Base-by-base conservation (phyloP, 2,329 filamentous ascomycete species). In the Stagonosporopsis chrysanthemi region DNA sequence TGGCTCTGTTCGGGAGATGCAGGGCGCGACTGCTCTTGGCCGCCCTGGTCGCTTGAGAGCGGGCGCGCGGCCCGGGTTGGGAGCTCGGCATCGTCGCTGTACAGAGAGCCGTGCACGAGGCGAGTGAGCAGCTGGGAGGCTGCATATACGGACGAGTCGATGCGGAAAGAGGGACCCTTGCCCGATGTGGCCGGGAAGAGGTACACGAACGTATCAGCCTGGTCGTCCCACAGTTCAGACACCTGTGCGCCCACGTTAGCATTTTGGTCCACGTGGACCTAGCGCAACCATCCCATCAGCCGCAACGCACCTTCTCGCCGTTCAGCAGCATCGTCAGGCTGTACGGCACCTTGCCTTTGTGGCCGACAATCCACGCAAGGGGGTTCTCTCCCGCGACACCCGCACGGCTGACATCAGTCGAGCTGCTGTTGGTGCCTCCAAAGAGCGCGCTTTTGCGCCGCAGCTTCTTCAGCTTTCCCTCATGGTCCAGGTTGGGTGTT, bases 131-230 rank as follows among this genome's bases (percentile, higher is more conserved):
- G 77, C 2, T 79, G 79, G 5, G 86, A 88, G 28, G 84, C 82
- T 26, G 82, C 79, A 62, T 88, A 85, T 26, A 85, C 77, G 4
- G 82, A 78, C 3, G 85, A 87, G 66, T 87, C 80, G 52, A 89
- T 76, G 57, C 82, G 84, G 78, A 89, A 88, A 2, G 85, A 87
- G 8, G 86, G 79, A 5, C 84, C 80, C 66, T 81, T 82, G 50
- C 81, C 81, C 19, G 84, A 83, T 15, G 77, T 82, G 39, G 82
- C 79, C 1, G 86, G 84, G 65, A 86, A 88, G 14, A 88, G 78
- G 65, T 88, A 85, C n/a, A 89, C 79, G 58, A 82, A 80, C 14
- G 85, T 87, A 69, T 88, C 85, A n/a, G 83, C 86, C 43, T 81
- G 71, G 3, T 86, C 83, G 63, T 87, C 84, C 86, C 86, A 89